Percentiles rank a stretch among this genome's conserved stretches.
These are phyloP conservation scores for Arthrobotrys sinensis DNA, from an alignment of 2,329 filamentous ascomycete genomes.

Conservation along the genomic window DNA sequence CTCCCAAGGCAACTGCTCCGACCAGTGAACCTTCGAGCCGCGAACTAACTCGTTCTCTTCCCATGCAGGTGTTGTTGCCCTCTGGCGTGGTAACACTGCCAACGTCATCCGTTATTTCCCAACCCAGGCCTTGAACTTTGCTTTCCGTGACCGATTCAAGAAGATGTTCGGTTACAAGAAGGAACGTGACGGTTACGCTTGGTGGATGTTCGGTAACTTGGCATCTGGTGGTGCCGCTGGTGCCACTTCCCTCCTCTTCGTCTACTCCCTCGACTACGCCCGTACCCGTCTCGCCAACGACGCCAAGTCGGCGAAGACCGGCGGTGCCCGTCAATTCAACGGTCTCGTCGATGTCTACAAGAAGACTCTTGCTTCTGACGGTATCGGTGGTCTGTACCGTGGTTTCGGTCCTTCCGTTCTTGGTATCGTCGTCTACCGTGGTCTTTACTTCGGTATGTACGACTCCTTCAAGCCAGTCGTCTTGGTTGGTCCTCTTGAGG, in stretches of 20 bases:
- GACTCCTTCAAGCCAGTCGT: conserved; percentile 99
- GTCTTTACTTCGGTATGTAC: conserved; percentile 99
- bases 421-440: conserved; percentile 99
- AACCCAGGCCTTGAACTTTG: conserved; percentile 99
- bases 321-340: conserved; percentile 99
- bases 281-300: conserved; percentile 99
- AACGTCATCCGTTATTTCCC: conserved; percentile 99
- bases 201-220: conserved; percentile 99
- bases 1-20: background rate
- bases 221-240: conserved; percentile 99
- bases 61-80: conserved; percentile 76
- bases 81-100: conserved; percentile 99
- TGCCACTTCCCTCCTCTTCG: conserved; percentile 99
- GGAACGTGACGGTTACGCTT: conserved; percentile 96
- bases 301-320: conserved; percentile 96
- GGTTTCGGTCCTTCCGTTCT: conserved; percentile 99
- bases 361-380: conserved; percentile 99
- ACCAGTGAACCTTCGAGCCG: background rate
- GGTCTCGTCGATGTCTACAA: conserved; percentile 99
- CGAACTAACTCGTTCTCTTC: conserved; percentile 12
- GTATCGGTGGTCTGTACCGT: conserved; percentile 99
- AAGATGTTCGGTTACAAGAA: conserved; percentile 99
- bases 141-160: conserved; percentile 99
- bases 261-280: conserved; percentile 99
- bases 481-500: conserved; percentile 89